Conservation (phyloP, 345 rosid genomes). For the Eucalyptus marginata region DNA sequence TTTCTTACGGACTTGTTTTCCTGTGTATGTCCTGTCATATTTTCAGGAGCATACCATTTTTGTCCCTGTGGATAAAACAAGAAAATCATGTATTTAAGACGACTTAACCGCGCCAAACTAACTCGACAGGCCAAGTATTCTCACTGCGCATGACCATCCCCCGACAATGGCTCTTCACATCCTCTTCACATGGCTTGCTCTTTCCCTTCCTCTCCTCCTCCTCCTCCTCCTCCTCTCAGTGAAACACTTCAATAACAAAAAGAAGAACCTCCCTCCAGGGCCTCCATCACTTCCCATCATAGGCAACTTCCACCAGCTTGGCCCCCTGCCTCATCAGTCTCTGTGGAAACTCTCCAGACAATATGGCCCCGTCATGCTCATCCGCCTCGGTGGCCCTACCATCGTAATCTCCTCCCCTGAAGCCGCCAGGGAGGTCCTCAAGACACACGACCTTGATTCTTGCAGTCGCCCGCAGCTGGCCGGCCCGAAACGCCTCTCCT, state of each 20-base stretch:
- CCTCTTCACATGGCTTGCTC: neutral
- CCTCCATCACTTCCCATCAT: neutral
- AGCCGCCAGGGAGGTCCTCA: slow-evolving; percentile 4
- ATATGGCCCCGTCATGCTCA: slow-evolving; percentile 14
- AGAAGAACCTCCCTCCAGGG: neutral
- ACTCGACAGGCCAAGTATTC: neutral
- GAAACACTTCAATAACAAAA: neutral
- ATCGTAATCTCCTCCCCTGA: slow-evolving; percentile 8
- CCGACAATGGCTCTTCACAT: neutral
- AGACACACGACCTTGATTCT: slow-evolving; percentile 4
- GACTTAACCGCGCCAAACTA: neutral
- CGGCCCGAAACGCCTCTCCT: slow-evolving; percentile 13
- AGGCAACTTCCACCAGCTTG: neutral
- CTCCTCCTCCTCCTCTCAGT: neutral
- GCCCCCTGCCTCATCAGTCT: neutral
- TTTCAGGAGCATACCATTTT: too few relatives aligned
- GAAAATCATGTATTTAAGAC: too few relatives aligned
- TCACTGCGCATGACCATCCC: neutral
- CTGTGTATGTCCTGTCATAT: too few relatives aligned
- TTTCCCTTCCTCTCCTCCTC: neutral
- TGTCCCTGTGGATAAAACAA: too few relatives aligned
- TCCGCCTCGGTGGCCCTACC: slow-evolving; percentile 7
- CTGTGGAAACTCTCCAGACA: neutral
- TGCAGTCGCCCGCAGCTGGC: neutral
- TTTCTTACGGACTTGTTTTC: too few relatives aligned